Evolutionary conservation across 2,329 filamentous ascomycete genomes (phyloP), one percentile per base, ranked within the genome.

Genomic region (Trichoderma sp.): DNA sequence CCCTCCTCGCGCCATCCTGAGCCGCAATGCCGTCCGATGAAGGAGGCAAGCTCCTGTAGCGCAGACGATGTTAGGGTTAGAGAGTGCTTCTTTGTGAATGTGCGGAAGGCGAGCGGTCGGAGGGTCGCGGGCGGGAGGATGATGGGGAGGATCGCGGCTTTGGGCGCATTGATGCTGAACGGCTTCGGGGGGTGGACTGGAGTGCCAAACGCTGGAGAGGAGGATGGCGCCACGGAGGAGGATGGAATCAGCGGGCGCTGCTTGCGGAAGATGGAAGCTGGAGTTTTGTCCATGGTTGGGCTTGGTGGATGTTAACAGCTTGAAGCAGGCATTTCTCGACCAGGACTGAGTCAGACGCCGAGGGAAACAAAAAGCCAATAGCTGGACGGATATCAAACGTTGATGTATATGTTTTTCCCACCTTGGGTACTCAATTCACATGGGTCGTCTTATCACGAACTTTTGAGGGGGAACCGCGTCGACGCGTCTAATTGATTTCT

Each of bases 1-100:
- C 96, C 94, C 75, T 96, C 93, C 79, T 98, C 93, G 72, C 94
- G 87, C 95, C 95, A 99, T 88, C 89, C 92, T 65, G 93, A 93
- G 41, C 95, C 95, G 76, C 95, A 99, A 77, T 97, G 90, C 71
- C 91, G 89, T 12, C 95, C 96, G 61, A 99, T 90, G 76, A 99
- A 99, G 1, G 86, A 84, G 21, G 95, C 93, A 39, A 99, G 83
- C 54, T 91, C 87, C 75, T 94, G 89, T 5, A 99, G 81, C 0
- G 95, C 92, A 0, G 93, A 88, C 0, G 94, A 95, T 7, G 91
- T 93, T 61, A 99, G 86, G 0, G 93, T 98, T 64, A 99, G 82
- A 71, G 94, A 96, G 78, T 99, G 92, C 74, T 98, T 99, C 78
- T 97, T 97, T 2, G 95, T 99, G 70, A 99, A 96, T 0, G 92